Conservation (phyloP, 2,329 filamentous ascomycete species). For the Penicillium sp. region DNA sequence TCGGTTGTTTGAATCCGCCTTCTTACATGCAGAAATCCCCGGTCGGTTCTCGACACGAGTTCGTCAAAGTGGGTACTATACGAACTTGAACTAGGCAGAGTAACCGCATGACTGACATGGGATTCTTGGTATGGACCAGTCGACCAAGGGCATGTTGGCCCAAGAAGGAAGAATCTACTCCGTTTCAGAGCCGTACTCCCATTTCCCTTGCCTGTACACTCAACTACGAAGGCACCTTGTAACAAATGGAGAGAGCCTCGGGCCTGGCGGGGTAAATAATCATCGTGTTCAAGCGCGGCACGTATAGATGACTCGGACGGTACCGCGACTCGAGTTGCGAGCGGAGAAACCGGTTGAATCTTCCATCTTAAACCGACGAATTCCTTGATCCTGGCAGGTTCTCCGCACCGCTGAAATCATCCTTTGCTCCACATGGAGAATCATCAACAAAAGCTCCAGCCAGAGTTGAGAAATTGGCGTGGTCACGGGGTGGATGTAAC, state of each 20-base stretch:
- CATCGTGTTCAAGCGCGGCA: constrained; percentile 8
- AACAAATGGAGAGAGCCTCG: constrained; percentile 1
- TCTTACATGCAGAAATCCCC: too few species aligned
- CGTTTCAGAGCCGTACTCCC: constrained; percentile 1
- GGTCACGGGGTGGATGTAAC: constrained; percentile 18
- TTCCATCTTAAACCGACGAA: constrained; percentile 6
- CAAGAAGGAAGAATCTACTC: not conserved
- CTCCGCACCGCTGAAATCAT: constrained; percentile 13
- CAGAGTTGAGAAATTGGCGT: constrained; percentile 10
- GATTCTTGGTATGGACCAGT: constrained; percentile 8
- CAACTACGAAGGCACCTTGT: constrained; percentile 1
- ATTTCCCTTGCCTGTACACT: constrained; percentile 3
- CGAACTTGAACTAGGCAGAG: constrained; percentile 2
- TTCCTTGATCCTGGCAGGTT: constrained; percentile 6
- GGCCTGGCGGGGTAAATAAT: constrained; percentile 6
- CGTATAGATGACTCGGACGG: not conserved
- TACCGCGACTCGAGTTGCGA: constrained; percentile 2
- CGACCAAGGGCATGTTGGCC: not conserved
- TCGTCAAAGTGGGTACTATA: constrained; percentile 9
- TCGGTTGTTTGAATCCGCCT: too few species aligned
- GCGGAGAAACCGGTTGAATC: constrained; percentile 12
- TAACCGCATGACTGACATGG: constrained; percentile 8
- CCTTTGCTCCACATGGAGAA: constrained; percentile 9
- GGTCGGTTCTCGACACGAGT: not conserved
- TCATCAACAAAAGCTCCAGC: constrained; percentile 10